Evolutionary conservation across 371 early-diverging fungal genomes (phyloP).

Genomic region (Parasitella parasitica): DNA sequence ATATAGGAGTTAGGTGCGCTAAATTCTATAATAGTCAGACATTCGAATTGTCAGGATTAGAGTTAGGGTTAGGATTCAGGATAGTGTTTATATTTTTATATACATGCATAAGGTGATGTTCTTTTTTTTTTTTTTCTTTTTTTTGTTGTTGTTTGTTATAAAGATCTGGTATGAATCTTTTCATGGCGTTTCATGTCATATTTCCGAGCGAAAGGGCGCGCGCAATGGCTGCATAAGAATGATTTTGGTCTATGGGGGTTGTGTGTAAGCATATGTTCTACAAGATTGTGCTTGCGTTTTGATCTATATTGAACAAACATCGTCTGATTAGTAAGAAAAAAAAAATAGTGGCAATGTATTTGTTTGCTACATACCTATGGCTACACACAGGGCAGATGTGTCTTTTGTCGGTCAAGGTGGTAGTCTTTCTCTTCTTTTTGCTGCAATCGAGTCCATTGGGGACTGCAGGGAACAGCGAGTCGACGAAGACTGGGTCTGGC

Average conservation of each 20-base stretch:
- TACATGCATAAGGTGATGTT: neutral
- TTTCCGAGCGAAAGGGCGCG: constrained; percentile 32
- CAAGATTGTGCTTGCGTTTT: constrained; percentile 32
- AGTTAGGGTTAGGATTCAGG: neutral
- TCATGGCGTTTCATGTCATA: constrained; percentile 40
- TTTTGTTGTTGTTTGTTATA: too few relatives aligned
- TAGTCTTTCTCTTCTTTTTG: neutral
- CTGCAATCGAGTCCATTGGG: neutral
- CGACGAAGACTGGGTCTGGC: neutral
- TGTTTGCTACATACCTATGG: constrained; percentile 22
- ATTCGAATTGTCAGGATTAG: too few relatives aligned
- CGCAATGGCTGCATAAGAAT: constrained; percentile 24
- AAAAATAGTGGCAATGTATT: neutral
- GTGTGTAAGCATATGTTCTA: constrained; percentile 36
- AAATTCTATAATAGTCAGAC: too few relatives aligned
- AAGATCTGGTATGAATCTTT: constrained; percentile 29
- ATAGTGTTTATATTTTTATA: neutral
- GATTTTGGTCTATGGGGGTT: constrained; percentile 28
- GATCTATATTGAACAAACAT: too few relatives aligned
- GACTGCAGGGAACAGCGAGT: neutral
- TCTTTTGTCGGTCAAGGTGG: constrained; percentile 18
- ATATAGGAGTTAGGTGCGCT: too few relatives aligned
- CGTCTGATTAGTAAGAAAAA: neutral
- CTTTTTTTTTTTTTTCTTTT: neutral
- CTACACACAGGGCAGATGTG: constrained; percentile 28